These are phyloP conservation scores for Pseudotsuga menziesii DNA, from an alignment of 75 land plant genomes.

Conservation along the genomic window DNA sequence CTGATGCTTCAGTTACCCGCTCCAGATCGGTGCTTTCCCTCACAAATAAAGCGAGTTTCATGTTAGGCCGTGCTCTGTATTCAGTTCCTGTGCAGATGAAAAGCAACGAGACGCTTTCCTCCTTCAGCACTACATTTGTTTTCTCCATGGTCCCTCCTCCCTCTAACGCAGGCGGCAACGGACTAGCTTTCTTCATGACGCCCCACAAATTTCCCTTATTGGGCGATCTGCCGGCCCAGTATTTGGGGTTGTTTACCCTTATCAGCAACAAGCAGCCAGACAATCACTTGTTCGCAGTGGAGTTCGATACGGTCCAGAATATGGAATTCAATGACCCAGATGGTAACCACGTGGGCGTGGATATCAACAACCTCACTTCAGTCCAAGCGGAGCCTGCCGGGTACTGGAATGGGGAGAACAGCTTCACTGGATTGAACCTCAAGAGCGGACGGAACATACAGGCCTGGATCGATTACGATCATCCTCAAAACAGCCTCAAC, in stretches of 20 bases:
- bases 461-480: conserved; percentile 17
- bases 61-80: not conserved
- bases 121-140: conserved; percentile 9
- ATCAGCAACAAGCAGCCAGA: not conserved
- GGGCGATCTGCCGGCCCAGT: not conserved
- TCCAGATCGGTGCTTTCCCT: not conserved
- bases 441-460: conserved; percentile 5
- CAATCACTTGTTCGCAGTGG: conserved; percentile 21
- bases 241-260: conserved; percentile 17
- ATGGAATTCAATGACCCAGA: conserved; percentile 14
- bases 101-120: not conserved
- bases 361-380: conserved; percentile 10
- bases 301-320: conserved; percentile 13
- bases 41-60: not conserved
- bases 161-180: not conserved
- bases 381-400: not conserved
- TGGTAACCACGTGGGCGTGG: conserved; percentile 15
- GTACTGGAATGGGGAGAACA: not conserved
- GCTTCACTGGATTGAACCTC: not conserved
- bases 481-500: not conserved
- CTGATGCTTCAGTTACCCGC: not conserved
- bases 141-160: not conserved
- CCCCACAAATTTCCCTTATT: not conserved
- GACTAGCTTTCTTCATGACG: conserved; percentile 4
- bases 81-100: not conserved